Percentiles rank a stretch among this genome's conserved stretches.
Evolutionary conservation across 106 monocot species (phyloP).

Genomic region (Agapanthus africanus): DNA sequence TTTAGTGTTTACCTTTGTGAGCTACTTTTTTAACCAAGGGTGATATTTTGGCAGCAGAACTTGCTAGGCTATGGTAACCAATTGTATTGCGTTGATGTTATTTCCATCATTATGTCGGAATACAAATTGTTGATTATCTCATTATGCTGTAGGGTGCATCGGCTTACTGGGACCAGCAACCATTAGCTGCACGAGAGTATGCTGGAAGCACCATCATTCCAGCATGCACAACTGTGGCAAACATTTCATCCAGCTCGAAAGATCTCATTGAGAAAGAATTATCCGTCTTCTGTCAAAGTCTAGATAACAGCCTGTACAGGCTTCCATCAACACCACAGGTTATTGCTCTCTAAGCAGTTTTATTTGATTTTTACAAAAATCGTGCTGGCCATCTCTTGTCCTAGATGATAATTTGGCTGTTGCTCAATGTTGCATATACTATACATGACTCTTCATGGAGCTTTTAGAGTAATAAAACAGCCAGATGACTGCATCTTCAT

Average conservation of each 20-base stretch:
- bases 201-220: constrained; percentile 80
- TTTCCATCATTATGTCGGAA: not conserved
- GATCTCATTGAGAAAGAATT: constrained; percentile 88
- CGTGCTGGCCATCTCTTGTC: not conserved
- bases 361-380: not conserved
- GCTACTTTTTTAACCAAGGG: not conserved
- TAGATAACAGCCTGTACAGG: constrained; percentile 72
- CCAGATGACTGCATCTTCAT: not conserved
- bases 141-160: constrained; percentile 58
- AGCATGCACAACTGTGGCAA: constrained; percentile 62
- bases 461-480: not conserved
- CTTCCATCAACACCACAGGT: constrained; percentile 90
- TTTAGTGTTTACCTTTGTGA: not conserved
- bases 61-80: not conserved
- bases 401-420: not conserved
- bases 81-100: not conserved
- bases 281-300: constrained; percentile 65
- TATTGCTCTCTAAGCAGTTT: not conserved
- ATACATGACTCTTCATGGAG: not conserved
- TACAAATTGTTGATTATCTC: not conserved
- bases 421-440: not conserved
- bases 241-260: constrained; percentile 53
- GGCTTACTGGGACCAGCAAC: constrained; percentile 84
- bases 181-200: constrained; percentile 67
- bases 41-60: not conserved